Evolutionary conservation across 2,329 filamentous ascomycete species (phyloP).

Genomic region (Phoma sp.): DNA sequence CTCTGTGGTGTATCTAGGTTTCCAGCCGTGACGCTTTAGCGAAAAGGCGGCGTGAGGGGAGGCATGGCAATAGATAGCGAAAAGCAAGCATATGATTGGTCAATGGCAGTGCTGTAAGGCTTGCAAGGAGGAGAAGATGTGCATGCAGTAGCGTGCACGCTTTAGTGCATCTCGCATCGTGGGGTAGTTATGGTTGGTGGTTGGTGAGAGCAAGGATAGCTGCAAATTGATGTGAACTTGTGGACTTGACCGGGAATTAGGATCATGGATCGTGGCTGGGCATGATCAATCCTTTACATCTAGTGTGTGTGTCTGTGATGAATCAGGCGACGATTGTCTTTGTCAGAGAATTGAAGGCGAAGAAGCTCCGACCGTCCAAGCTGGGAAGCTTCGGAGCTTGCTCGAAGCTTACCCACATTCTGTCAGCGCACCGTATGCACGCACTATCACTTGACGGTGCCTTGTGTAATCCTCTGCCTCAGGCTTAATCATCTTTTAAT

Average conservation of each 20-base stretch:
- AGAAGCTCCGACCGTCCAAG: conserved; percentile 4
- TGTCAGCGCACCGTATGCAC: conserved; percentile 7
- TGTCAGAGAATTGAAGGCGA: not conserved
- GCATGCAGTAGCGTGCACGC: conserved; percentile 15
- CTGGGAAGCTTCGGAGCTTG: not conserved
- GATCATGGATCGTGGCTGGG: not conserved
- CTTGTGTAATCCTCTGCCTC: not conserved
- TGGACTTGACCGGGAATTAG: conserved; percentile 4
- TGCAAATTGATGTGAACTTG: not conserved
- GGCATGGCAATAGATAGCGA: no score
- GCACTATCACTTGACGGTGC: not conserved
- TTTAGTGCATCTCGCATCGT: conserved; percentile 15
- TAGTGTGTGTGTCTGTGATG: not conserved
- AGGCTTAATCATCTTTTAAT: conserved; percentile 3
- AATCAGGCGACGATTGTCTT: not conserved
- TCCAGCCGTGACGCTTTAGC: not conserved
- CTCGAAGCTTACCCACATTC: conserved; percentile 6
- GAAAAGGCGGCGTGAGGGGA: not conserved
- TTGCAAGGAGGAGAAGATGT: conserved; percentile 14
- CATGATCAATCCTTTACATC: not conserved
- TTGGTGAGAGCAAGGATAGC: conserved; percentile 15
- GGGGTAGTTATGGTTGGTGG: conserved; percentile 16
- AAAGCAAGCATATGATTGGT: conserved; percentile 1
- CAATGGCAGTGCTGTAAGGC: conserved; percentile 7
- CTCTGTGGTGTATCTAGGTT: not conserved